phyloP scores from a whole-genome alignment of 768 basidiomycete species.

The Russula emetica region DNA sequence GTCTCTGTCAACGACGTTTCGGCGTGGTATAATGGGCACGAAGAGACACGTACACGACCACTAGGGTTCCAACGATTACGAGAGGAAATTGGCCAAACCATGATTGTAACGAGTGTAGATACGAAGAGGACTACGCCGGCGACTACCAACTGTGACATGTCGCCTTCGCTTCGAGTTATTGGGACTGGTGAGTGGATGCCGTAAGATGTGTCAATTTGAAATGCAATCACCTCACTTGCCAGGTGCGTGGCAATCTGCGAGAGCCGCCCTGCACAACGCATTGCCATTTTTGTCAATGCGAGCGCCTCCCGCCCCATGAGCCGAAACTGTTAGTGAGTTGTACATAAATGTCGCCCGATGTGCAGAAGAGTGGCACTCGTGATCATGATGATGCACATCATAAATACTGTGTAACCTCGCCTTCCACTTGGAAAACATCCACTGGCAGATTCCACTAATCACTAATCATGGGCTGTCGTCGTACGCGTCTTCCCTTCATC shows the following conservation, averaged over 20 bases:
- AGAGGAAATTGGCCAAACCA: conserved; percentile 29
- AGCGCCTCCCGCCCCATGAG: too few relatives aligned
- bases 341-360: not conserved
- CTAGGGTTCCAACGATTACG: conserved; percentile 33
- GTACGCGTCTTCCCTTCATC: not conserved
- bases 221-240: not conserved
- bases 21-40: not conserved
- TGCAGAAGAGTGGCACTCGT: not conserved
- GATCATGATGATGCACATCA: not conserved
- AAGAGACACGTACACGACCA: conserved; percentile 27
- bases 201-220: not conserved
- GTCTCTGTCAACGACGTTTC: not conserved
- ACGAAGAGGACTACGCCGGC: not conserved
- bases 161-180: not conserved
- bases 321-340: not conserved
- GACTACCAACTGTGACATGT: conserved; percentile 2
- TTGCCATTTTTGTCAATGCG: not conserved
- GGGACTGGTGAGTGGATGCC: too few relatives aligned
- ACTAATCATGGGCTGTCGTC: not conserved
- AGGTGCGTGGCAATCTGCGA: too few relatives aligned
- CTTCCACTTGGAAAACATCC: too few relatives aligned
- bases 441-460: not conserved
- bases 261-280: not conserved
- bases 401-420: too few relatives aligned
- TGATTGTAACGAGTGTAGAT: conserved; percentile 12